Evolutionary conservation across 2,329 filamentous ascomycete species (phyloP), one percentile per base, ranked within the genome.

Genomic region (Penicillium sp.): DNA sequence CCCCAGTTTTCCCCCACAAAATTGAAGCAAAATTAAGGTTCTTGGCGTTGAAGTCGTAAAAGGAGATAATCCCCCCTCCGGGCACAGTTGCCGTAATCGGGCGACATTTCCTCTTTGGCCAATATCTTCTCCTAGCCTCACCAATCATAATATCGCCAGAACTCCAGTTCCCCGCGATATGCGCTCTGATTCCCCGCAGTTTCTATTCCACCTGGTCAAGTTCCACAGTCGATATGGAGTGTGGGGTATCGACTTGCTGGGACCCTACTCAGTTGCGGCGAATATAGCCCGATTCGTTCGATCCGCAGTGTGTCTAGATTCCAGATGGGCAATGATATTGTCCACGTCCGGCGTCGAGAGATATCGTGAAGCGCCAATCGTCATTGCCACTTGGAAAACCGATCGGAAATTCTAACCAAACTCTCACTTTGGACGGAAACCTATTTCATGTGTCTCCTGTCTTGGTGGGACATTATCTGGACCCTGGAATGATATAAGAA

Each of bases 281-380:
- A 48, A 48, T 48, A 48, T 40, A 11, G 14, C 45, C 45, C 34
- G n/a, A 48, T 48, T 47, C 18, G 21, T 29, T 22, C n/a, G 38
- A 16, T 7, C 5, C 7, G 14, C n/a, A 16, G 11, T 38, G 11
- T 14, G n/a, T 38, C 36, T 16, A 38, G 36, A 38, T 27, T 11
- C 24, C 8, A 9, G 4, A 44, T 29, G 4, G 11, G 41, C 41
- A 14, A 22, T 22, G 24, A n/a, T 16, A 5, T 44, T 44, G 42
- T 14, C 42, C 13, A 11, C 13, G 18, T 42, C 11, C 40, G 14
- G 14, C 6, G 16, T 24, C 7, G 9, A 31, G 3, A 27, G n/a
- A 31, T n/a, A 31, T 31, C 7, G 4, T 43, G 7, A 43, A 38
- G 36, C 18, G 24, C 8, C 22, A 16, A 45, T 34, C 29, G 14